phyloP scores from a whole-genome alignment of 2,329 filamentous ascomycete species.

The Fusarium irregulare region DNA sequence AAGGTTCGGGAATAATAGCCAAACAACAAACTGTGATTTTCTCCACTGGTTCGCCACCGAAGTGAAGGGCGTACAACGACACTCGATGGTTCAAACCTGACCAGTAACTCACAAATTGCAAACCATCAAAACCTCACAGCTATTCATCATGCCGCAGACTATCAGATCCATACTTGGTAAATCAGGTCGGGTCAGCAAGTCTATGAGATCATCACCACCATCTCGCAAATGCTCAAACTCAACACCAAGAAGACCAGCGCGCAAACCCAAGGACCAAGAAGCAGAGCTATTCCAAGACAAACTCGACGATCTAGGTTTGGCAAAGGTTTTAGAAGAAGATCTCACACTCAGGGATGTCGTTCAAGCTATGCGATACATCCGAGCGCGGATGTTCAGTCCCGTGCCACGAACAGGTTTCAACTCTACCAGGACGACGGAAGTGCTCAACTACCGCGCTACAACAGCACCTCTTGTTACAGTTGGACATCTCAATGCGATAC shows the following conservation, averaged over 20 bases:
- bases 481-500: slow-evolving; percentile 73
- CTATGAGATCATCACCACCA: slow-evolving; percentile 31
- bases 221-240: slow-evolving; percentile 34
- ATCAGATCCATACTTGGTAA: slow-evolving; percentile 55
- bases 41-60: slow-evolving; percentile 34
- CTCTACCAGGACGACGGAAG: slow-evolving; percentile 70
- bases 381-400: slow-evolving; percentile 70
- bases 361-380: slow-evolving; percentile 73
- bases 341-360: slow-evolving; percentile 69
- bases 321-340: slow-evolving; percentile 65
- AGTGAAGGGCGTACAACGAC: slow-evolving; percentile 14
- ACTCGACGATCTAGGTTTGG: slow-evolving; percentile 70
- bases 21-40: slow-evolving; percentile 3
- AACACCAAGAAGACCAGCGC: slow-evolving; percentile 44
- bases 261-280: slow-evolving; percentile 40
- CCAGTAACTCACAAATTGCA: background rate
- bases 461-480: slow-evolving; percentile 74
- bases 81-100: background rate
- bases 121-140: background rate
- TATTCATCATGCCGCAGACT: slow-evolving; percentile 45
- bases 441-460: slow-evolving; percentile 69
- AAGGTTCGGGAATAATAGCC: background rate
- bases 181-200: slow-evolving; percentile 52
- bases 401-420: slow-evolving; percentile 73
- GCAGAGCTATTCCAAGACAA: slow-evolving; percentile 54